Evolutionary conservation across 495 filamentous ascomycete genomes (phyloP), one percentile per base, ranked within the genome.

Genomic region (Barbatosphaeria neglecta): DNA sequence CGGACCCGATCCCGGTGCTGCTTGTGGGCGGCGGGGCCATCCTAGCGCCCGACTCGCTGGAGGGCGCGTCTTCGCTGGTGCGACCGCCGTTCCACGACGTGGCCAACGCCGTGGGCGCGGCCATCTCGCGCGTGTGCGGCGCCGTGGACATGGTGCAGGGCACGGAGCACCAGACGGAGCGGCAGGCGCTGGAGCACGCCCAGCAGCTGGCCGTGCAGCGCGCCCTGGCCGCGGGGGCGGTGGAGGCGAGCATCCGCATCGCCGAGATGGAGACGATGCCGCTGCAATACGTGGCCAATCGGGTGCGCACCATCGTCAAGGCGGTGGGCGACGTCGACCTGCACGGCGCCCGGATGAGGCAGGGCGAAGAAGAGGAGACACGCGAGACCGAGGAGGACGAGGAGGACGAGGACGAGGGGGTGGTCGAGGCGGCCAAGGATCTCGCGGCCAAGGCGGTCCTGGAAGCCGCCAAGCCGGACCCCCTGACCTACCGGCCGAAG

Each of bases 31-130:
- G 67, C 17, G 67, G 67, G 16, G 60, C 59, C n/a, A 56, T 69
- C 7, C 63, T 71, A 22, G 50, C 60, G 20, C 60, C 53, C 9
- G 55, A 61, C 4, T 46, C 58, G 10, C 48, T 69, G 6, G 51
- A 54, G 16, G 64, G 63, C 6, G 65, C 60, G 3, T 61, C 52
- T n/a, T 57, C 48, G 38, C 53, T 68, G 43, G 66, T 64, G 44
- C 66, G 60, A 49, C 72, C 66, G 0, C 50, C 61, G 33, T 63
- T 50, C 50, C 56, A 59, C 4, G 63, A 59, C 18, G 68, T 73
- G 2, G 73, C 71, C 0, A 76, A 76, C 55, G 71, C 73, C 1
- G 67, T 76, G 39, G 71, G 73, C 5, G 71, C 73, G 39, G 72
- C 72, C 13, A 70, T 66, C 39, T 63, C 65, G 9, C 65, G 65